Evolutionary conservation across 805 yeast genomes (phyloP).

Genomic region (Saccharomyces jurei): DNA sequence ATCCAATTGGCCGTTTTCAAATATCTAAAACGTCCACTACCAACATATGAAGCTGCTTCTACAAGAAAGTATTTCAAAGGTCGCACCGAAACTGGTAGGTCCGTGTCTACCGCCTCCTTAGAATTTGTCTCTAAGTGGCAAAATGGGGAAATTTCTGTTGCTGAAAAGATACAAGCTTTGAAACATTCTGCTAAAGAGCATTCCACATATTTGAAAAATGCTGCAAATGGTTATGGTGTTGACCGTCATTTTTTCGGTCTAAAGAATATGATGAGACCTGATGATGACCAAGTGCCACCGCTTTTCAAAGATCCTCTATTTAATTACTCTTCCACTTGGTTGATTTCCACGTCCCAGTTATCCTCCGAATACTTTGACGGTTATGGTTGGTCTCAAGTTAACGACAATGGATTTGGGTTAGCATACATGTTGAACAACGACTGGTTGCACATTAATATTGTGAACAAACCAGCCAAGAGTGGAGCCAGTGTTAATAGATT

Average conservation of each 20-base stretch:
- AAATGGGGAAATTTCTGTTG: slow-evolving; percentile 36
- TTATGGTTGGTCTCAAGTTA: slow-evolving; percentile 94
- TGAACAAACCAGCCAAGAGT: slow-evolving; percentile 42
- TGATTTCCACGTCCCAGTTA: slow-evolving; percentile 79
- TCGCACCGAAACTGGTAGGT: slow-evolving; percentile 88
- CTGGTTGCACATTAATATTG: slow-evolving; percentile 78
- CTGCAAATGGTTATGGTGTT: slow-evolving; percentile 80
- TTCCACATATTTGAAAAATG: slow-evolving; percentile 61
- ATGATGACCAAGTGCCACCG: slow-evolving; percentile 51
- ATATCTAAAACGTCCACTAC: slow-evolving; percentile 68
- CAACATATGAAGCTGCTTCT: slow-evolving; percentile 94
- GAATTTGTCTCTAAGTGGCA: slow-evolving; percentile 71
- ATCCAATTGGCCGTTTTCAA: slow-evolving; percentile 88
- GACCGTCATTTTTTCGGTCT: slow-evolving; percentile 92
- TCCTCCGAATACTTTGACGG: slow-evolving; percentile 80
- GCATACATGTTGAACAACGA: slow-evolving; percentile 89
- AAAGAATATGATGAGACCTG: slow-evolving; percentile 52
- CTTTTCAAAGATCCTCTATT: slow-evolving; percentile 71
- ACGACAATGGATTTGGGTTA: slow-evolving; percentile 86
- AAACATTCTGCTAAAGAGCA: slow-evolving; percentile 70
- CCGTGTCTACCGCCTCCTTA: slow-evolving; percentile 65
- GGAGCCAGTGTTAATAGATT: slow-evolving; percentile 33
- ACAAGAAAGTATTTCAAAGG: slow-evolving; percentile 85
- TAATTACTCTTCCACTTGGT: slow-evolving; percentile 76
- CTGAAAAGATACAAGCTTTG: slow-evolving; percentile 58